Evolutionary conservation across 306 rosid genomes (phyloP).

Genomic region (Delonix regia): DNA sequence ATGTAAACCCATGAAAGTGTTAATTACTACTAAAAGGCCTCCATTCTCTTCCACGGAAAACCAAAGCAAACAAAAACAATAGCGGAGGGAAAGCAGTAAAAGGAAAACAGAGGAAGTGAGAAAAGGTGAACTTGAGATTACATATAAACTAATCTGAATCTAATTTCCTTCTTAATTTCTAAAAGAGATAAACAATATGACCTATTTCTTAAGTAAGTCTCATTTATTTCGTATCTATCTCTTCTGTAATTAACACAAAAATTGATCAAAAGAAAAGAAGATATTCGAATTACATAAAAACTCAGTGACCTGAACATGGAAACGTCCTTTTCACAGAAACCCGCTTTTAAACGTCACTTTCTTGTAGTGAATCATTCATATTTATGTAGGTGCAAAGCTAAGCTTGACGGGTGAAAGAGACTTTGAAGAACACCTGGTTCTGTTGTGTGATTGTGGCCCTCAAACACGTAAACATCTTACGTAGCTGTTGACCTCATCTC

Average conservation of each 20-base stretch:
- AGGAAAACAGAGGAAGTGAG: neutral
- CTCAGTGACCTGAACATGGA: neutral
- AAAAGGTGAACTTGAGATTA: neutral
- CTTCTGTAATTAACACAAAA: no score
- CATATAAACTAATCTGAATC: no score
- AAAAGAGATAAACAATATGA: no score
- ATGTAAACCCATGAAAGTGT: no score
- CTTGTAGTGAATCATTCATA: neutral
- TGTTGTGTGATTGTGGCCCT: neutral
- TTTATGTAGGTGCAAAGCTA: neutral
- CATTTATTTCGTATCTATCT: no score
- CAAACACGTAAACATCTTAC: neutral
- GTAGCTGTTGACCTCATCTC: neutral
- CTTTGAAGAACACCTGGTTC: constrained; percentile 27
- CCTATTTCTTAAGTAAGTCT: no score
- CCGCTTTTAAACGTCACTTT: neutral
- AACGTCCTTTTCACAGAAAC: constrained; percentile 28
- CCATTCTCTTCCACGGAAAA: no score
- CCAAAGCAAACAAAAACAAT: no score
- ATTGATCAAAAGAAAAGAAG: neutral
- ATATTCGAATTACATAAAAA: neutral
- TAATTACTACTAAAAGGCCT: no score
- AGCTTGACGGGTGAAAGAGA: constrained; percentile 4
- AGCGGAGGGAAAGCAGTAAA: neutral
- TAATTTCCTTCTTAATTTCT: no score